A percentile compares a stretch with the other conserved stretches of the same genome.
phyloP scores from a whole-genome alignment of 345 rosid genomes.

The Acer yangbiense region DNA sequence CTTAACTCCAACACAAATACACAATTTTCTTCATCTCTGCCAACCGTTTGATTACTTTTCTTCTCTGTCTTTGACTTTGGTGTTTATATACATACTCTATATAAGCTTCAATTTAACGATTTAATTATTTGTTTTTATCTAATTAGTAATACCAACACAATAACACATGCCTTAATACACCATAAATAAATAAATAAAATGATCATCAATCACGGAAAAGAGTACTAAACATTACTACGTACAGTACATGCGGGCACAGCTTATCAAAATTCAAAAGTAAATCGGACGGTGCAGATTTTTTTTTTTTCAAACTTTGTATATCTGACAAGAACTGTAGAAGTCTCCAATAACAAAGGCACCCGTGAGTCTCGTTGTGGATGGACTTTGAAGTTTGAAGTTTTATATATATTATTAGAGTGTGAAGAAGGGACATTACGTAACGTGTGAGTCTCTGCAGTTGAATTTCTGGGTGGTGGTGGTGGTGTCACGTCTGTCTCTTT shows the following conservation, averaged over 20 bases:
- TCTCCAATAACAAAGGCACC: not conserved
- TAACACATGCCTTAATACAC: not conserved
- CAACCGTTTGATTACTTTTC: too few relatives aligned
- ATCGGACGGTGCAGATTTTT: too few relatives aligned
- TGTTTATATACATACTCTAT: not conserved
- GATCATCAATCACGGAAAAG: conserved; percentile 9
- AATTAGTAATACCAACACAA: not conserved
- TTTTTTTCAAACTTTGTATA: too few relatives aligned
- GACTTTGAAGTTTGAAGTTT: not conserved
- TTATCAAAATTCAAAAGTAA: too few relatives aligned
- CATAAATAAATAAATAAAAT: not conserved
- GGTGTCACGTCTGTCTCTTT: not conserved
- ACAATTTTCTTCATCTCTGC: not conserved
- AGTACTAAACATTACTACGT: too few relatives aligned
- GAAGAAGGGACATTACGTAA: conserved; percentile 8
- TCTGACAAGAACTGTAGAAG: too few relatives aligned
- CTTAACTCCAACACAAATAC: conserved; percentile 3
- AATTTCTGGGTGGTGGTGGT: not conserved
- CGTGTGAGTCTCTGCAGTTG: not conserved
- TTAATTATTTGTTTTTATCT: not conserved
- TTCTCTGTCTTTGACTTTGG: conserved; percentile 33
- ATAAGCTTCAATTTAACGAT: not conserved
- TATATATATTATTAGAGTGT: too few relatives aligned
- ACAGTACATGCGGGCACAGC: too few relatives aligned
- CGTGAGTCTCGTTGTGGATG: conserved; percentile 1